phyloP scores from a whole-genome alignment of 2,329 filamentous ascomycete species.

The Alternaria arbusti region DNA sequence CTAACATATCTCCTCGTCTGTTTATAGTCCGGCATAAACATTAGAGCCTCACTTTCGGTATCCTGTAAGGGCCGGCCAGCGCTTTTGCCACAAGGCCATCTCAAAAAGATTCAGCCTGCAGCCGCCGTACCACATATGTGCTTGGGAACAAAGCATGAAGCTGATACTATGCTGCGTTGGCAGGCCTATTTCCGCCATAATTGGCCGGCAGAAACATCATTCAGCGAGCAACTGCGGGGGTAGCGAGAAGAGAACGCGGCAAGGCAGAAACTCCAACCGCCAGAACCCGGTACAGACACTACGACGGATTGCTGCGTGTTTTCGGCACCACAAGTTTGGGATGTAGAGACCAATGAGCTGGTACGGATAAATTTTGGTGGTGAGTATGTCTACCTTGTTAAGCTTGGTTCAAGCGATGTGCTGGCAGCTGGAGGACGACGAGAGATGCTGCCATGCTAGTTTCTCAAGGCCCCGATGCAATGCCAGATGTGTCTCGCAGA shows the following conservation, averaged over 20 bases:
- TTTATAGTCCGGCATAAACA: conserved; percentile 40
- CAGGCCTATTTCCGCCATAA: conserved; percentile 30
- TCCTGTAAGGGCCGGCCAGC: conserved; percentile 25
- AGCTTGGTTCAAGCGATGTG: conserved; percentile 40
- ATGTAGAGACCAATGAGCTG: conserved; percentile 33
- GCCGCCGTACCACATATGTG: conserved; percentile 28
- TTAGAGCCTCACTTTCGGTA: conserved; percentile 33
- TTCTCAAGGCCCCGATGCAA: conserved; percentile 29
- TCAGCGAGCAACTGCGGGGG: conserved; percentile 34
- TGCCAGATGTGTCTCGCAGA: conserved; percentile 39
- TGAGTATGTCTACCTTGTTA: conserved; percentile 27
- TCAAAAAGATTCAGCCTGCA: conserved; percentile 28
- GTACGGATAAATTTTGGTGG: conserved; percentile 20
- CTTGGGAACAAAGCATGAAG: conserved; percentile 25
- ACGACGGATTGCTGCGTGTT: conserved; percentile 37
- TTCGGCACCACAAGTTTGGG: conserved; percentile 29
- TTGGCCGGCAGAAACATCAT: conserved; percentile 36
- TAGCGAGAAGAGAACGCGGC: conserved; percentile 27
- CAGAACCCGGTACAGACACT: conserved; percentile 34
- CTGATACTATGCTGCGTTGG: conserved; percentile 41
- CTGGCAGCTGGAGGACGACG: conserved; percentile 37
- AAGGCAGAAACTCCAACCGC: conserved; percentile 32
- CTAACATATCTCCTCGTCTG: conserved; percentile 29
- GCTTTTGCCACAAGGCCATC: conserved; percentile 32
- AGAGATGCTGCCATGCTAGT: conserved; percentile 33